Evolutionary conservation across 305 asterid genomes (phyloP).

Genomic region (Euphrasia arctica): DNA sequence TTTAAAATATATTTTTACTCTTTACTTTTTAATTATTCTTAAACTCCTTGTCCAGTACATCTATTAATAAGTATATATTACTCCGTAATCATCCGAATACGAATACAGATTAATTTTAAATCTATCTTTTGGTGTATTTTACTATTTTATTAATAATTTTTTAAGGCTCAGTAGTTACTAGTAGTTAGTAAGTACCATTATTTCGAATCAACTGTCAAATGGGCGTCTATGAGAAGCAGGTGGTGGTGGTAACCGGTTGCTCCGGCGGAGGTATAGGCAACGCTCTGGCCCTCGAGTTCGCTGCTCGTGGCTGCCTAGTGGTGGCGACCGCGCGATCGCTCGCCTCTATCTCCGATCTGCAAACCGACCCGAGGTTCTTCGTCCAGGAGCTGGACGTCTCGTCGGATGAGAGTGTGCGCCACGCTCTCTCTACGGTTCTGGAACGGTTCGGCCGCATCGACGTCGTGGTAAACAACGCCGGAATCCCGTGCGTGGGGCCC

Average conservation of each 20-base stretch:
- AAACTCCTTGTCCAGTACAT: too few relatives aligned
- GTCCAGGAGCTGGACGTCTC: conserved; percentile 76
- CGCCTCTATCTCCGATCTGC: conserved; percentile 59
- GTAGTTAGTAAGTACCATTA: background rate
- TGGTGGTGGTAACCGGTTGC: conserved; percentile 82
- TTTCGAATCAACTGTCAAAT: conserved; percentile 23
- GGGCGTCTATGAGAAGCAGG: conserved; percentile 41
- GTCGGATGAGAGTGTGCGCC: conserved; percentile 62
- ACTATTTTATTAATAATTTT: too few relatives aligned
- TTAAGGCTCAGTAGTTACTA: too few relatives aligned
- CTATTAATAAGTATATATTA: too few relatives aligned
- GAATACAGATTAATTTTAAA: too few relatives aligned
- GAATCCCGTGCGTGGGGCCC: conserved; percentile 85
- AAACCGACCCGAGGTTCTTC: conserved; percentile 64
- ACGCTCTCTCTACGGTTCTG: conserved; percentile 55
- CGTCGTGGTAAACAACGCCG: conserved; percentile 85
- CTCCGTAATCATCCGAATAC: too few relatives aligned
- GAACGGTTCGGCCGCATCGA: conserved; percentile 74
- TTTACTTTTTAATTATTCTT: too few relatives aligned
- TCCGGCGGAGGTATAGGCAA: conserved; percentile 90
- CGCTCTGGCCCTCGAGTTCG: conserved; percentile 77
- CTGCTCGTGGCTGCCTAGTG: conserved; percentile 65
- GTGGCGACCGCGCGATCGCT: conserved; percentile 84
- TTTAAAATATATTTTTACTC: too few relatives aligned
- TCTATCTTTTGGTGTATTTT: too few relatives aligned